Evolutionary conservation across 2,329 filamentous ascomycete genomes (phyloP), one percentile per base, ranked within the genome.

Genomic region (Aspergillaceae sp.): DNA sequence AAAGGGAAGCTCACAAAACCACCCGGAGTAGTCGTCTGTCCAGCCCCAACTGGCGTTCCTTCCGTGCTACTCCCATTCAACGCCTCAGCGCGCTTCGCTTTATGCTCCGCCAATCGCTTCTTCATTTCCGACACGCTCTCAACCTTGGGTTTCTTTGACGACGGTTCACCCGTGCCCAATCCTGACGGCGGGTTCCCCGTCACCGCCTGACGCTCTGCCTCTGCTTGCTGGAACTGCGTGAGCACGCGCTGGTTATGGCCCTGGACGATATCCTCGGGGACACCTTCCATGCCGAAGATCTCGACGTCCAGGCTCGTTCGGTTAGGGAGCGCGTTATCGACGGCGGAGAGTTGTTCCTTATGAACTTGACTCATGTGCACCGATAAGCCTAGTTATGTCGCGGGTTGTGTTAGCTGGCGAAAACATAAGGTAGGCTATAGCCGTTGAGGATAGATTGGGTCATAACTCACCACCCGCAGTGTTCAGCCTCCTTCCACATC

Each of bases 361-460:
- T 98, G 92, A 41, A 98, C 92, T 67, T 98, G 92, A 64, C 91
- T 94, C 87, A 97, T 86, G 66, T 98, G 92, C 45, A 98, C 92
- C 33, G 86, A 87, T 50, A 98, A 80, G 74, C 92, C 89, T 94
- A 56, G 26, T 10, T 38, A 44, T 42, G 40, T n/a, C n/a, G n/a
- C n/a, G n/a, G n/a, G n/a, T 46, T 36, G 27, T 36, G 11, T 2
- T 36, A 36, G 51, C 11, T 19, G 19, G 19, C 19, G 19, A 49
- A 47, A 40, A 41, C 32, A 40, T 36, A 30, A 19, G 19, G 29
- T 29, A n/a, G 7, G 30, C 38, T 38, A 5, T 40, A 41, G 27
- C n/a, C 27, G 29, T 33, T 28, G 19, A 4, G 36, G 29, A 37
- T 11, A 45, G 28, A 28, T 43, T 36, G 46, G 5, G 7, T 10